Evolutionary conservation across 352 stramenopile species (phyloP), one percentile per base, ranked within the genome.

Genomic region (Peronospora farinosa): DNA sequence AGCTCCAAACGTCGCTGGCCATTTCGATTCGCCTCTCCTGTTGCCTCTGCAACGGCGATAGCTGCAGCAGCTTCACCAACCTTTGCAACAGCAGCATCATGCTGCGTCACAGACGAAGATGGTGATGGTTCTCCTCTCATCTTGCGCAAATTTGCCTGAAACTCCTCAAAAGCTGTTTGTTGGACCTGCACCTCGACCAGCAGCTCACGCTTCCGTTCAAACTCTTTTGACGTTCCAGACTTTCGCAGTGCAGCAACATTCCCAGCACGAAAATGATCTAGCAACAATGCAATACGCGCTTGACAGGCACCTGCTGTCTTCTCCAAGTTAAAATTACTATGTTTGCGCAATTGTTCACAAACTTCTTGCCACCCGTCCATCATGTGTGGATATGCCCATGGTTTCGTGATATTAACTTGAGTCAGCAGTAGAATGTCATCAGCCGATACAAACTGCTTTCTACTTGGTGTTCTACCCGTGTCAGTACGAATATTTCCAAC

Each of bases 281-380:
- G 15, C 15, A 74, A 47, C 39, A 74, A 36, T 17, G 12, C 28
- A 16, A 70, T 39, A 3, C 65, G 40, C 3, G 60, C 57, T 57
- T 70, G 65, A 42, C 65, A 74, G 2, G 65, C 60, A 5, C 65
- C 65, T 15, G 65, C 60, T 5, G 60, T 68, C 43, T 74, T 74
- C 0, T 74, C 61, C 45, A 70, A 43, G 4, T 40, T 36, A 41
- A 60, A 74, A 7, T 44, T 40, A 1, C 15, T 40, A 10, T 58
- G 42, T 17, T 40, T 32, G 2, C 60, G 40, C 11, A 74, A 41
- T 11, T 50, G 38, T 3, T 49, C 38, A 27, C 52, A 56, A 9
- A 74, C 60, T 36, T 68, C 9, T 15, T 69, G 60, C 65, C 65
- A 74, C 1, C 65, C 65, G 32, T 74, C 57, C 60, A 74, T 69